These are phyloP conservation scores for Oryza rufipogon DNA, from an alignment of 176 grass and related monocot species.

Conservation along the genomic window DNA sequence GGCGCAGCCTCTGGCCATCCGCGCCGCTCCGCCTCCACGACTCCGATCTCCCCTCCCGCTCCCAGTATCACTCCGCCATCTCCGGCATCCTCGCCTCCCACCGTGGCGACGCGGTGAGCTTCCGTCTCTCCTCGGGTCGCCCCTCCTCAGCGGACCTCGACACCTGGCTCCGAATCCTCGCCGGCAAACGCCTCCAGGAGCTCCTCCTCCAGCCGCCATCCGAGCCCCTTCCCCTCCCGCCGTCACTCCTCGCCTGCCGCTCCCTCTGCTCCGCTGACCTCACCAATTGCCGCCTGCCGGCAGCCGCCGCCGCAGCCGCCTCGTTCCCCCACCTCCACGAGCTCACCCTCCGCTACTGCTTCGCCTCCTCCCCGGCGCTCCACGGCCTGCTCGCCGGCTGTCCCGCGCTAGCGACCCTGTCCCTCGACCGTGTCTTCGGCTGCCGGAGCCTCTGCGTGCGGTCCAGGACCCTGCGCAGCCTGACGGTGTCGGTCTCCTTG, in stretches of 20 bases:
- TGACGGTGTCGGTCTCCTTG: conserved; percentile 45
- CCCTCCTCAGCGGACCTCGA: conserved; percentile 15
- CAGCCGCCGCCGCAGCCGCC: background rate
- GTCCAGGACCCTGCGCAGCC: conserved; percentile 37
- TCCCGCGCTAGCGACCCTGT: conserved; percentile 25
- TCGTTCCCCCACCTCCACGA: conserved; percentile 31
- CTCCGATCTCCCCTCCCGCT: background rate
- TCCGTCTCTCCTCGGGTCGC: conserved; percentile 15
- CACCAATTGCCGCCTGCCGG: conserved; percentile 39
- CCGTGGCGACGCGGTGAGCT: background rate
- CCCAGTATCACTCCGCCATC: background rate
- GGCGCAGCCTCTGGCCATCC: background rate
- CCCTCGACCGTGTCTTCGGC: conserved; percentile 42
- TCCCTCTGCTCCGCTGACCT: conserved; percentile 43
- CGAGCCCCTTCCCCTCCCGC: conserved; percentile 30
- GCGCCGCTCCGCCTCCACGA: conserved; percentile 40
- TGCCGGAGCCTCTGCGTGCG: conserved; percentile 26
- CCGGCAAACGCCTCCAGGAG: conserved; percentile 34
- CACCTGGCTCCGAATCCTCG: conserved; percentile 33
- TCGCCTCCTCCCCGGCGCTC: background rate
- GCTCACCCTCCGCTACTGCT: conserved; percentile 31
- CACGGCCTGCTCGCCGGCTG: conserved; percentile 35
- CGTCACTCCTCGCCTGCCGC: conserved; percentile 24
- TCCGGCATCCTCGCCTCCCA: conserved; percentile 43
- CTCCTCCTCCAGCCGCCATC: conserved; percentile 33